Percentiles rank a stretch among this genome's conserved stretches.
These are phyloP conservation scores for Dysphania ambrosioides DNA, from an alignment of 148 eudicot genomes.

Conservation along the genomic window DNA sequence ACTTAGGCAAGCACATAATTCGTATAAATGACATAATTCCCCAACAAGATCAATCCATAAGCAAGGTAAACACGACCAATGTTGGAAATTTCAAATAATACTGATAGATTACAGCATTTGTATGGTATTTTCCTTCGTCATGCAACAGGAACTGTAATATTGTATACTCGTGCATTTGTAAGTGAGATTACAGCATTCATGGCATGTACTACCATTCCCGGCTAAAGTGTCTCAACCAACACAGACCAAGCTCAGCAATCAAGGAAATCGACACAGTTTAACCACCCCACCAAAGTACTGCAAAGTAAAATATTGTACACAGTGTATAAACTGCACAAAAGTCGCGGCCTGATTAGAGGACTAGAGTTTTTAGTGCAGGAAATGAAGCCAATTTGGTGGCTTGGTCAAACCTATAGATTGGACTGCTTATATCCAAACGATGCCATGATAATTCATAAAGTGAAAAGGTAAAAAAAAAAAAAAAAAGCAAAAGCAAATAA, in stretches of 20 bases:
- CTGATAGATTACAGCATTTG: not conserved
- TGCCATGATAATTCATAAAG: slow-evolving; percentile 12
- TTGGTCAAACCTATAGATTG: slow-evolving; percentile 50
- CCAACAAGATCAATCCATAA: not conserved
- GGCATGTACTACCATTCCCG: not conserved
- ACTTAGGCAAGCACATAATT: no score
- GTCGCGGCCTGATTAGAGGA: slow-evolving; percentile 32
- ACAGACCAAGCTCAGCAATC: slow-evolving; percentile 10
- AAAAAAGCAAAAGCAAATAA: slow-evolving; percentile 14
- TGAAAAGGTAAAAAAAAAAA: not conserved
- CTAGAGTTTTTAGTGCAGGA: slow-evolving; percentile 26
- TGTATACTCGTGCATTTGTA: no score
- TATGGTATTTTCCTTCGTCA: not conserved
- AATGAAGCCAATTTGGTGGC: slow-evolving; percentile 26
- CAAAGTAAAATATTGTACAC: not conserved
- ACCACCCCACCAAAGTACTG: slow-evolving; percentile 9
- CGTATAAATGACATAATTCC: no score
- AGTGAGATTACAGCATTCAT: no score
- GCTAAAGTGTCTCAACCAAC: not conserved
- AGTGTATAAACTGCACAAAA: slow-evolving; percentile 12
- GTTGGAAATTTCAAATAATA: not conserved
- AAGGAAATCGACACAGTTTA: not conserved
- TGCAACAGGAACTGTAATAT: not conserved
- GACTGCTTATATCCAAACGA: slow-evolving; percentile 21
- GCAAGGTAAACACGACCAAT: not conserved